phyloP scores from a whole-genome alignment of 2,329 filamentous ascomycete genomes.

The Sclerotinia subarctica region DNA sequence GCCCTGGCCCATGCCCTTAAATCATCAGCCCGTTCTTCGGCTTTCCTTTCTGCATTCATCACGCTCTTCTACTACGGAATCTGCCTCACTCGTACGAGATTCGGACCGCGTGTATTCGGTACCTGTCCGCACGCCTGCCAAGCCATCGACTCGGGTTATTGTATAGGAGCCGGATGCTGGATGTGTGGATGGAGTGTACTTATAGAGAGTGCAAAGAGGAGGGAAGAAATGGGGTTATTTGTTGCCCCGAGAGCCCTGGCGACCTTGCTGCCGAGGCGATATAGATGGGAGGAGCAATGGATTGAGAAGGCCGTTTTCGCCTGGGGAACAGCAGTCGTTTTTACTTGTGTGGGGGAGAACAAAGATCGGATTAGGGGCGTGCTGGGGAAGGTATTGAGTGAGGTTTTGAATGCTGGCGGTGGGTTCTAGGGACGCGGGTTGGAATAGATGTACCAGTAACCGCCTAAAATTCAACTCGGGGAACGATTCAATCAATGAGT shows the following conservation, averaged over 20 bases:
- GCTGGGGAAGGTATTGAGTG: conserved; percentile 56
- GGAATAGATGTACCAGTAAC: not conserved
- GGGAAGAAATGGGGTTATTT: conserved; percentile 76
- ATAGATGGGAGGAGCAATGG: conserved; percentile 61
- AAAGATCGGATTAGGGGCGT: conserved; percentile 55
- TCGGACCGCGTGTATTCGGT: conserved; percentile 69
- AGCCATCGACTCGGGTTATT: conserved; percentile 60
- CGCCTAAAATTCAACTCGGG: not conserved
- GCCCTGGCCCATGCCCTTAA: conserved; percentile 43
- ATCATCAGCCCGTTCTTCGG: conserved; percentile 66
- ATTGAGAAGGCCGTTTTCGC: conserved; percentile 65
- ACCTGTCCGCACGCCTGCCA: conserved; percentile 47
- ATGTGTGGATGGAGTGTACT: conserved; percentile 82
- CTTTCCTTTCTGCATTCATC: conserved; percentile 76
- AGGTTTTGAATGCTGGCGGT: not conserved
- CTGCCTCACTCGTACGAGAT: conserved; percentile 69
- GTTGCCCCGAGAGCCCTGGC: conserved; percentile 75
- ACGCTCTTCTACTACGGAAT: conserved; percentile 81
- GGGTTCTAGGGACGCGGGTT: not conserved
- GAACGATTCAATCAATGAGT: too few relatives aligned
- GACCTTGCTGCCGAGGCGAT: conserved; percentile 69
- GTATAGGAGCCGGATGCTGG: conserved; percentile 67
- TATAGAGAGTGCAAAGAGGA: conserved; percentile 61
- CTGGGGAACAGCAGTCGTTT: conserved; percentile 64
- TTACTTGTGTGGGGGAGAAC: conserved; percentile 63